Percentiles rank a stretch among this genome's conserved stretches.
Evolutionary conservation across 768 basidiomycete species (phyloP).

Genomic region (Macrocybe gigantea): DNA sequence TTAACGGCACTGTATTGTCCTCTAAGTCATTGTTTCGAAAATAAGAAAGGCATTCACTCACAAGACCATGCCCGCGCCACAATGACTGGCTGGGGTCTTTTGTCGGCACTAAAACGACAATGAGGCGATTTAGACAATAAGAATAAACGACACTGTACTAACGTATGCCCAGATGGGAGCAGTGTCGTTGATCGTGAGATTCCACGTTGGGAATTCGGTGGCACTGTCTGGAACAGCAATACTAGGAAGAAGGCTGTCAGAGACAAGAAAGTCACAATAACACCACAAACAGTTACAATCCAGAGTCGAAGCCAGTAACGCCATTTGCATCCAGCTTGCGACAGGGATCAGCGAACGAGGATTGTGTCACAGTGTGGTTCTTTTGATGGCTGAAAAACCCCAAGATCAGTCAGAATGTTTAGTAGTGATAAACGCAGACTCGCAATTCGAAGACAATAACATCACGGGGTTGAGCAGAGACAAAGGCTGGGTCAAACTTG

Average conservation of each 20-base stretch:
- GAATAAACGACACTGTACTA: constrained; percentile 11
- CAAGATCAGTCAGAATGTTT: constrained; percentile 1
- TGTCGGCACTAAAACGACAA: constrained; percentile 31
- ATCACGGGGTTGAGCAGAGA: constrained; percentile 49
- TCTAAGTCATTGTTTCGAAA: neutral
- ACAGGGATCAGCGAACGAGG: constrained; percentile 57
- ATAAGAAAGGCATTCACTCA: constrained; percentile 16
- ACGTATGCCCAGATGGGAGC: constrained; percentile 54
- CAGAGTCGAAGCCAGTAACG: constrained; percentile 46
- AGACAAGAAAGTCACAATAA: neutral
- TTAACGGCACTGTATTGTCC: constrained; percentile 42
- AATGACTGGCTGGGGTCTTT: constrained; percentile 31
- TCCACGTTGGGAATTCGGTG: constrained; percentile 49
- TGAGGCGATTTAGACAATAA: constrained; percentile 1
- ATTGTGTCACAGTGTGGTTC: constrained; percentile 66
- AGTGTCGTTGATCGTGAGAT: constrained; percentile 52
- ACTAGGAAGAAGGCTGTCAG: constrained; percentile 12
- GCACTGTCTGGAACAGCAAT: constrained; percentile 34
- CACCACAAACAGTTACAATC: constrained; percentile 37
- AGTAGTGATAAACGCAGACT: constrained; percentile 10
- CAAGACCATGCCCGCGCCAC: constrained; percentile 53
- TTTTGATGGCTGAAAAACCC: constrained; percentile 42
- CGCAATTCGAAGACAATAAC: constrained; percentile 57
- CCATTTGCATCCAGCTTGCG: constrained; percentile 32
- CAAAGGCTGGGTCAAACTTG: constrained; percentile 42